These are phyloP conservation scores for Buxus sempervirens DNA, from an alignment of 164 flowering plant species.

Conservation along the genomic window DNA sequence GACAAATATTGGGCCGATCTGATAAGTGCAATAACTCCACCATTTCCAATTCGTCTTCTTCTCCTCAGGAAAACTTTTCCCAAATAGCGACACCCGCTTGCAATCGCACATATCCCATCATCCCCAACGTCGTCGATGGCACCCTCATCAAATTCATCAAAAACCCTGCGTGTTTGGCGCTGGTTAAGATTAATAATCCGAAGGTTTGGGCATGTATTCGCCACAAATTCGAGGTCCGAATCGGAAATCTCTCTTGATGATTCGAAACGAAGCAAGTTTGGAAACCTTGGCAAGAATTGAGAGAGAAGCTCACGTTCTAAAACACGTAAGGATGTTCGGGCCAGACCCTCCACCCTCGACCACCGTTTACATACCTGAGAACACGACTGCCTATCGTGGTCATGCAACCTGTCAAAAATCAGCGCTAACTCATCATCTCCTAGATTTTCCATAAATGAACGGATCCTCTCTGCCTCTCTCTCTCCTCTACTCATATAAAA, in stretches of 20 bases:
- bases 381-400: slow-evolving; percentile 19
- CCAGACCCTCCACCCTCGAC: slow-evolving; percentile 28
- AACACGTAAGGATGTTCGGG: slow-evolving; percentile 15
- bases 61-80: slow-evolving; percentile 9
- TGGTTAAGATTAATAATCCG: slow-evolving; percentile 7
- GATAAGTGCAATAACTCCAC: slow-evolving; percentile 12
- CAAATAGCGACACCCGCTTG: slow-evolving; percentile 6
- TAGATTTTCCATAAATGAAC: slow-evolving; percentile 13
- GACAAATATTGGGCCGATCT: slow-evolving; percentile 5
- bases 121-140: slow-evolving; percentile 6
- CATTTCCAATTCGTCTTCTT: slow-evolving; percentile 13
- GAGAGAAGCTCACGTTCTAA: slow-evolving; percentile 18
- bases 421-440: slow-evolving; percentile 27
- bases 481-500: no score
- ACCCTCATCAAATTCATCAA: slow-evolving; percentile 6
- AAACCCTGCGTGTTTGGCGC: background rate
- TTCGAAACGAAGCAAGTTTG: slow-evolving; percentile 20
- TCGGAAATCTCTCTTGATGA: slow-evolving; percentile 8
- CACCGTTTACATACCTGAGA: slow-evolving; percentile 31
- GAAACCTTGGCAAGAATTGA: slow-evolving; percentile 28
- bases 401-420: slow-evolving; percentile 10
- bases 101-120: slow-evolving; percentile 17
- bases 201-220: slow-evolving; percentile 14
- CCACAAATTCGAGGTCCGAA: slow-evolving; percentile 16
- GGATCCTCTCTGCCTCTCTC: no score